Percentiles rank a stretch among this genome's conserved stretches.
Evolutionary conservation across 805 yeast species (phyloP).

Genomic region (Teunomyces funiuensis): DNA sequence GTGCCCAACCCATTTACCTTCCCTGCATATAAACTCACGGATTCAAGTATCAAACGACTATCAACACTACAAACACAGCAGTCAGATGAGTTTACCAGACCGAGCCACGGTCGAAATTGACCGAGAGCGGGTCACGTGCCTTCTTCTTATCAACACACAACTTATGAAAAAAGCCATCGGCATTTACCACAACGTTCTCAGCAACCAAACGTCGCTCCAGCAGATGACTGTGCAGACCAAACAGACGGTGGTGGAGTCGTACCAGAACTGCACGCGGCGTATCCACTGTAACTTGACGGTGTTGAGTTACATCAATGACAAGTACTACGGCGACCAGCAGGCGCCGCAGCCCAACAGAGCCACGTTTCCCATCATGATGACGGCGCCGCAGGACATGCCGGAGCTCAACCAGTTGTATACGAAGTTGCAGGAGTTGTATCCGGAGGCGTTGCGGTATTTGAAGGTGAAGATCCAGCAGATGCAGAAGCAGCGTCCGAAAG

Average conservation of each 20-base stretch:
- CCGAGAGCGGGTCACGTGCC: constrained; percentile 42
- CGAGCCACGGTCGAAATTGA: constrained; percentile 25
- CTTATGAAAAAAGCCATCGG: constrained; percentile 41
- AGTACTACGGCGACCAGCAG: constrained; percentile 34
- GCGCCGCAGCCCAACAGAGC: constrained; percentile 26
- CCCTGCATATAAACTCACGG: not conserved
- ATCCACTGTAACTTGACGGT: constrained; percentile 44
- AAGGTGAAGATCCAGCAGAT: constrained; percentile 41
- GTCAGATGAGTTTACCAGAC: constrained; percentile 2
- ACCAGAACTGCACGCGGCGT: constrained; percentile 40
- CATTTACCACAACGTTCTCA: constrained; percentile 34
- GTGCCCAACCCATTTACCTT: too few species aligned
- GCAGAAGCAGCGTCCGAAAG: constrained; percentile 34
- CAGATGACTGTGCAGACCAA: constrained; percentile 33
- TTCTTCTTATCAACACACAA: constrained; percentile 42
- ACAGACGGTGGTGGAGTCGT: constrained; percentile 33
- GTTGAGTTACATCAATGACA: constrained; percentile 37
- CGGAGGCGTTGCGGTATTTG: constrained; percentile 49
- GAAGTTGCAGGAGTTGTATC: constrained; percentile 50
- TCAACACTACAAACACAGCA: not conserved
- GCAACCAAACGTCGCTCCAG: constrained; percentile 34
- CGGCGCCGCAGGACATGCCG: constrained; percentile 57
- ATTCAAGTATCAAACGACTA: constrained; percentile 1
- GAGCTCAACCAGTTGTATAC: constrained; percentile 49
- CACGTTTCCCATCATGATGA: constrained; percentile 49